Conservation (phyloP, 2,329 filamentous ascomycete genomes). For the Exophiala bonariae region DNA sequence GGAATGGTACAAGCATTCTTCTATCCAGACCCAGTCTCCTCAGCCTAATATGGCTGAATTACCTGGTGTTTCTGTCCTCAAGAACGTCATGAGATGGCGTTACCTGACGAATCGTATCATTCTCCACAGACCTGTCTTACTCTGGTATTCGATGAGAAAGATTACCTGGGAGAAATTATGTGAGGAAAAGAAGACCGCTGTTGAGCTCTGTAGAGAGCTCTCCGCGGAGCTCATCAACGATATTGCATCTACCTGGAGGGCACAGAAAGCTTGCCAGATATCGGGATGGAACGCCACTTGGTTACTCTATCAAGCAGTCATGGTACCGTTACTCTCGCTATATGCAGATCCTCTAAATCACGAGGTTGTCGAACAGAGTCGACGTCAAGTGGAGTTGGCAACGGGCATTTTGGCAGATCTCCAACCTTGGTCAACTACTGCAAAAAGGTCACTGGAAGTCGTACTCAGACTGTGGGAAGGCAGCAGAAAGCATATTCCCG, state of each 20-base stretch:
- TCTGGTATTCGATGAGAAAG: slow-evolving; percentile 61
- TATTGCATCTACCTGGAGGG: slow-evolving; percentile 66
- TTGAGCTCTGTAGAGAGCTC: slow-evolving; percentile 68
- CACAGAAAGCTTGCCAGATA: slow-evolving; percentile 63
- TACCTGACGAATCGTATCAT: slow-evolving; percentile 77
- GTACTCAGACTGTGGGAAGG: slow-evolving; percentile 66
- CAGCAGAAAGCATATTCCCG: slow-evolving; percentile 33
- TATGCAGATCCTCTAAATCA: slow-evolving; percentile 62
- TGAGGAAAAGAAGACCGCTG: slow-evolving; percentile 66
- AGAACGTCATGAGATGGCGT: slow-evolving; percentile 73
- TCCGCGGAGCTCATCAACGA: slow-evolving; percentile 72
- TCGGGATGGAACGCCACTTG: slow-evolving; percentile 79
- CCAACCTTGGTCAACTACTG: slow-evolving; percentile 65
- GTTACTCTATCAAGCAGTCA: slow-evolving; percentile 77
- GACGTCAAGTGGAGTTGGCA: slow-evolving; percentile 57
- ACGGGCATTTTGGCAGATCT: slow-evolving; percentile 48
- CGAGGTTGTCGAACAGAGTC: slow-evolving; percentile 53
- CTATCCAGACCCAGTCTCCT: slow-evolving; percentile 63
- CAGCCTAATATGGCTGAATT: slow-evolving; percentile 51
- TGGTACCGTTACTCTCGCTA: slow-evolving; percentile 74
- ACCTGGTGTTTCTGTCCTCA: slow-evolving; percentile 19
- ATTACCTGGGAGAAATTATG: slow-evolving; percentile 51
- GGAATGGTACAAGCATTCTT: slow-evolving; percentile 70
- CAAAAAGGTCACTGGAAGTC: slow-evolving; percentile 63
- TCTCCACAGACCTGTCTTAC: slow-evolving; percentile 70